Conservation (phyloP, 768 basidiomycete genomes). For the Collybia sp. region DNA sequence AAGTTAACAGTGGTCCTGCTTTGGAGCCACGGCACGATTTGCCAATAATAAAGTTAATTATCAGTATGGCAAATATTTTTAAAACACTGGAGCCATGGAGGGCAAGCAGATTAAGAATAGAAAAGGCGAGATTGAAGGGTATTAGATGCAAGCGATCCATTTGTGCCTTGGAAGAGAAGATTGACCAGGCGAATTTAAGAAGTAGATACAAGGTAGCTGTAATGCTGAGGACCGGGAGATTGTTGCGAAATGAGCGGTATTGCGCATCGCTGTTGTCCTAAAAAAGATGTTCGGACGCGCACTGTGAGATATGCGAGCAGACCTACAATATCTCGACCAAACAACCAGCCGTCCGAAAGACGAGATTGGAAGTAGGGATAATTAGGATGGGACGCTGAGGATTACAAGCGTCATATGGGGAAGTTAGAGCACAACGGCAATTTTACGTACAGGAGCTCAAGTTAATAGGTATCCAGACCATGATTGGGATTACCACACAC, state of each 20-base stretch:
- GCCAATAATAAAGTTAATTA: constrained; percentile 63
- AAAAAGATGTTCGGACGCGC: constrained; percentile 3
- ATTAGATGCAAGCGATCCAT: constrained; percentile 32
- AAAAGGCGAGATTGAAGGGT: constrained; percentile 57
- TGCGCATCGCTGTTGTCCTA: constrained; percentile 94
- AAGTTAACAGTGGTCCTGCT: constrained; percentile 52
- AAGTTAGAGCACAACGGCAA: not conserved
- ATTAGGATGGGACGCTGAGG: constrained; percentile 69
- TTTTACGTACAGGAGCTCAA: constrained; percentile 69
- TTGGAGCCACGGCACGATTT: constrained; percentile 37
- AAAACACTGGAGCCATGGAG: constrained; percentile 79
- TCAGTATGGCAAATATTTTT: constrained; percentile 74
- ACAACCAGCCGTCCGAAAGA: constrained; percentile 77
- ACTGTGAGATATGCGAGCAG: not conserved
- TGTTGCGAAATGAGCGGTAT: constrained; percentile 83
- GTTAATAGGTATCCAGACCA: constrained; percentile 71
- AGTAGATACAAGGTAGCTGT: constrained; percentile 48
- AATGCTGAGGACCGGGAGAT: constrained; percentile 58
- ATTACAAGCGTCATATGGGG: constrained; percentile 2
- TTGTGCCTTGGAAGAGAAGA: constrained; percentile 14
- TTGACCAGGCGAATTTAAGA: constrained; percentile 47
- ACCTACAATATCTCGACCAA: constrained; percentile 74
- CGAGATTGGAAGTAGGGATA: constrained; percentile 52
- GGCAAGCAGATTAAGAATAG: constrained; percentile 57
- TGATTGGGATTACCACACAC: constrained; percentile 57